These are phyloP conservation scores for Clitocybe nebularis DNA, from an alignment of 1,284 basidiomycete genomes.

Conservation along the genomic window DNA sequence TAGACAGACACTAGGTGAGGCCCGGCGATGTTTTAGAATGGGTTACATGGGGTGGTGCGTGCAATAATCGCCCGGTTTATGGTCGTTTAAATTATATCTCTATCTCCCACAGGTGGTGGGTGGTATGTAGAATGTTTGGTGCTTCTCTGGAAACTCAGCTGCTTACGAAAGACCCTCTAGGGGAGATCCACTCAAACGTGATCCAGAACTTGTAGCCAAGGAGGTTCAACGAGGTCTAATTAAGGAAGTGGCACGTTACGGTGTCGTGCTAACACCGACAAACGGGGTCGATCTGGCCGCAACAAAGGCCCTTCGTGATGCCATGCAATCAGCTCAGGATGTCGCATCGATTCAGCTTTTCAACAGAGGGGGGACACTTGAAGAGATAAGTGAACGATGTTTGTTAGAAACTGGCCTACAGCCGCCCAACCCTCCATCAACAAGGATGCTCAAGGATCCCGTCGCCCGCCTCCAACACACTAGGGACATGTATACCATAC, in stretches of 20 bases:
- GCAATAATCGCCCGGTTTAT: background rate
- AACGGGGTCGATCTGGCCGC: slow-evolving; percentile 18
- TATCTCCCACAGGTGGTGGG: background rate
- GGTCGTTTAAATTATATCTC: too few relatives aligned
- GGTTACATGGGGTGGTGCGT: slow-evolving; percentile 27
- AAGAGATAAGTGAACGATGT: slow-evolving; percentile 21
- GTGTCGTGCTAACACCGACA: slow-evolving; percentile 20
- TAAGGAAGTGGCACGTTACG: slow-evolving; percentile 22
- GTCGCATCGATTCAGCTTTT: slow-evolving; percentile 16
- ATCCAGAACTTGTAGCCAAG: slow-evolving; percentile 24
- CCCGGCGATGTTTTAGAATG: slow-evolving; percentile 27
- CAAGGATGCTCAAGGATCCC: slow-evolving; percentile 22
- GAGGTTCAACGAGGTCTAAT: slow-evolving; percentile 27
- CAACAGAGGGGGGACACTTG: slow-evolving; percentile 25
- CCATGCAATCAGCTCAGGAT: slow-evolving; percentile 18
- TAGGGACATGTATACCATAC: slow-evolving; percentile 20
- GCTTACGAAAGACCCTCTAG: slow-evolving; percentile 2
- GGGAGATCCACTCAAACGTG: slow-evolving; percentile 23
- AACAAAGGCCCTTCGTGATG: slow-evolving; percentile 17
- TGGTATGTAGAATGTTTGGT: background rate
- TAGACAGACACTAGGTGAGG: slow-evolving; percentile 10
- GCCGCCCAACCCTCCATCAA: slow-evolving; percentile 22
- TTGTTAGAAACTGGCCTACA: slow-evolving; percentile 25
- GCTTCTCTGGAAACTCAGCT: background rate
- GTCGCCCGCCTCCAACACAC: slow-evolving; percentile 20